These are phyloP conservation scores for Leishmania aethiopica DNA, from an alignment of 208 protist species.

Conservation along the genomic window DNA sequence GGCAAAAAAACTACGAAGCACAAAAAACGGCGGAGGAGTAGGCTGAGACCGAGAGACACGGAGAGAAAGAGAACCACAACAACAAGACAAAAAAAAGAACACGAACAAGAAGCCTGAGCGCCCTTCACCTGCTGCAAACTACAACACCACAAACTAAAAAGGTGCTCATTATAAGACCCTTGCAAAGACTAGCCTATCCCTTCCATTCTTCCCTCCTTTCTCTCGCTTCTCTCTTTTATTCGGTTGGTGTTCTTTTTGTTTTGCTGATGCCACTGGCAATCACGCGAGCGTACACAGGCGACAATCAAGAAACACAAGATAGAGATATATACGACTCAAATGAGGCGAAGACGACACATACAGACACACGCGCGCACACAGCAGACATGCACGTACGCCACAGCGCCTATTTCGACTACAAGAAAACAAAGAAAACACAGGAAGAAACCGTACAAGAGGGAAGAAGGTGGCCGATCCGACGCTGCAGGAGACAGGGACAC, in stretches of 20 bases:
- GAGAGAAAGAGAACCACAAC: background rate
- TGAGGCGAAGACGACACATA: constrained; percentile 8
- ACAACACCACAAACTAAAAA: background rate
- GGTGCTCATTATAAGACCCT: background rate
- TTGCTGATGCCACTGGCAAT: background rate
- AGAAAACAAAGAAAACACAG: constrained; percentile 9
- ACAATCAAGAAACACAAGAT: background rate
- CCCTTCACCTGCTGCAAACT: background rate
- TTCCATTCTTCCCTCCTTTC: background rate
- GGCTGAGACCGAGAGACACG: background rate
- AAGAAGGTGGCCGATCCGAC: background rate
- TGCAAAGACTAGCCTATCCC: background rate
- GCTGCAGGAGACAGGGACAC: background rate
- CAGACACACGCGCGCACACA: constrained; percentile 9
- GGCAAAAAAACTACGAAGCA: background rate
- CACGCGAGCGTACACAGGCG: background rate
- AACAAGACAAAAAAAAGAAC: background rate
- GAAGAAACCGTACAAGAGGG: constrained; percentile 3
- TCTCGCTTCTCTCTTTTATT: background rate
- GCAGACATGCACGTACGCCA: constrained; percentile 17
- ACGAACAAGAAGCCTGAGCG: background rate
- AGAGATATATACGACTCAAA: constrained; percentile 1
- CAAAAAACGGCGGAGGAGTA: constrained; percentile 10
- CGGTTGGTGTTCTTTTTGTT: background rate
- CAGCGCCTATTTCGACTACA: constrained; percentile 3